Evolutionary conservation across 306 rosid genomes (phyloP).

Genomic region (Hippophae tibetana): DNA sequence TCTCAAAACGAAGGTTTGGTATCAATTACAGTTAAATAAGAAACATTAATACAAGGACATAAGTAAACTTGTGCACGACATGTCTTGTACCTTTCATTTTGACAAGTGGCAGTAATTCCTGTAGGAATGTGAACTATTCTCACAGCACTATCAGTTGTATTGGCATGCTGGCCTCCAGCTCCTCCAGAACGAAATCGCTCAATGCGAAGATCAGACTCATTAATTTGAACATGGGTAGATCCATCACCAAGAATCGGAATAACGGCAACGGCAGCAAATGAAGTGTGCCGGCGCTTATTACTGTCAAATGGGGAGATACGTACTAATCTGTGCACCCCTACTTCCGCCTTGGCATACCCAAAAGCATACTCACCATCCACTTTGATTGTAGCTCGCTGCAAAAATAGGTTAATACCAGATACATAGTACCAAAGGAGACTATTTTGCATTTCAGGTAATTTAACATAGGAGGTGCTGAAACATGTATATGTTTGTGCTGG

Average conservation of each 20-base stretch:
- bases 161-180: slow-evolving; percentile 90
- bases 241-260: slow-evolving; percentile 74
- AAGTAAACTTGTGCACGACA: background rate
- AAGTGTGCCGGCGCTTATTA: slow-evolving; percentile 82
- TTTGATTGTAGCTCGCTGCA: slow-evolving; percentile 86
- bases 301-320: slow-evolving; percentile 96
- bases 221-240: slow-evolving; percentile 64
- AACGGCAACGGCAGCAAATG: slow-evolving; percentile 96
- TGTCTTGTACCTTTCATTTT: slow-evolving; percentile 69
- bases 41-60: background rate
- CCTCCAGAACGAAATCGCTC: slow-evolving; percentile 91
- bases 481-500: background rate
- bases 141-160: slow-evolving; percentile 92
- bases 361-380: slow-evolving; percentile 91
- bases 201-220: slow-evolving; percentile 88
- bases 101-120: slow-evolving; percentile 86
- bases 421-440: background rate
- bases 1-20: background rate
- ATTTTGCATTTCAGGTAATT: background rate
- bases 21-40: background rate
- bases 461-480: background rate
- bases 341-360: slow-evolving; percentile 98
- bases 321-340: slow-evolving; percentile 92
- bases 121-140: slow-evolving; percentile 86
- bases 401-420: slow-evolving; percentile 16